Evolutionary conservation across 768 basidiomycete genomes (phyloP), one percentile per base, ranked within the genome.

Genomic region (Cystofilobasidium macerans): DNA sequence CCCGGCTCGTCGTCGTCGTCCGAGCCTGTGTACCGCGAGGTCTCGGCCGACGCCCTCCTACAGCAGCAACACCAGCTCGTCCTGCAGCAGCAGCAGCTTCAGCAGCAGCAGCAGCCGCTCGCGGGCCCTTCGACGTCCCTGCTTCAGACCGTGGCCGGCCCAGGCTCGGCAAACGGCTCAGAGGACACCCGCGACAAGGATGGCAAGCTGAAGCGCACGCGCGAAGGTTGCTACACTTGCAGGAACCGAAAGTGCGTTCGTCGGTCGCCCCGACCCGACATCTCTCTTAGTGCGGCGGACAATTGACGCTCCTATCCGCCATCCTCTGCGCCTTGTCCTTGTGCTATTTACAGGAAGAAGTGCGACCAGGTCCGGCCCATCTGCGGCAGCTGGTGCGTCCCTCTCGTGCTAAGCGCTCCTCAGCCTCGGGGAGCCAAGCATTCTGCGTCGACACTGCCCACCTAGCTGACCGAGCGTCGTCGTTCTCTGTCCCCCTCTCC

Each of bases 361-460:
- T 65, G 64, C 33, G 64, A 65, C 30, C 36, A 40, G 33, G 57
- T 58, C 6, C 42, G 64, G 45, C 64, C 64, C 22, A 28, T 57
- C 43, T 65, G 64, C 43, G 64, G 64, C 14, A 45, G 54, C 35
- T 65, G 64, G 64, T 65, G 43, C 42, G 64, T 59, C n/a, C n/a
- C n/a, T n/a, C n/a, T n/a, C n/a, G n/a, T n/a, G n/a, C n/a, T n/a
- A n/a, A n/a, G n/a, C n/a, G n/a, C n/a, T n/a, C n/a, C n/a, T n/a
- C n/a, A n/a, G n/a, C n/a, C n/a, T n/a, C n/a, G n/a, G n/a, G n/a
- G n/a, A n/a, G n/a, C n/a, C n/a, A n/a, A n/a, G n/a, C n/a, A n/a
- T n/a, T n/a, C n/a, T n/a, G n/a, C n/a, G n/a, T n/a, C n/a, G n/a
- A n/a, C n/a, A n/a, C n/a, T n/a, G n/a, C n/a, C n/a, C n/a, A n/a